These are phyloP conservation scores for Calonectria henricotiae DNA, from an alignment of 2,329 filamentous ascomycete species.

Conservation along the genomic window DNA sequence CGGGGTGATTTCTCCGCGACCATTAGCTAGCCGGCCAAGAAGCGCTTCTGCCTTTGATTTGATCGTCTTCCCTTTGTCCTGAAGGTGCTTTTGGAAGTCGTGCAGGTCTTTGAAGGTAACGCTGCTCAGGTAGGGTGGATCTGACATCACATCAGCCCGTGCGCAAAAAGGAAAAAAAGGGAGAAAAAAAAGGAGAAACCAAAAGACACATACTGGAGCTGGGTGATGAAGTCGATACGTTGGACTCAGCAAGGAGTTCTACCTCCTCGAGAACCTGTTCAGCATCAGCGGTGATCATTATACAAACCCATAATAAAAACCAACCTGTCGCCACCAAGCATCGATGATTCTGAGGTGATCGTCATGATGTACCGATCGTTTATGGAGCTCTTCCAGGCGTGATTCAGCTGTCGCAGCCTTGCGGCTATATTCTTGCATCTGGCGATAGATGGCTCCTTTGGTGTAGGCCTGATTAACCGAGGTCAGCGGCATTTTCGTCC, in stretches of 20 bases:
- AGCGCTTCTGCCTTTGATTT: slow-evolving; percentile 81
- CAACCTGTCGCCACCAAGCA: slow-evolving; percentile 94
- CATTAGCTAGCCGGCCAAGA: slow-evolving; percentile 71
- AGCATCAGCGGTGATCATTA: slow-evolving; percentile 37
- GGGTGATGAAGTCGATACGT: slow-evolving; percentile 54
- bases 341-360: slow-evolving; percentile 94
- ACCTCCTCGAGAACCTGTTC: slow-evolving; percentile 76
- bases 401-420: slow-evolving; percentile 87
- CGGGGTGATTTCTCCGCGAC: slow-evolving; percentile 72
- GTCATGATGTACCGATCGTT: slow-evolving; percentile 86
- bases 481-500: slow-evolving; percentile 49
- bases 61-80: slow-evolving; percentile 83
- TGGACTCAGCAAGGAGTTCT: slow-evolving; percentile 71
- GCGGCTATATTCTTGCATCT: slow-evolving; percentile 98
- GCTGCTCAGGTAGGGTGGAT: slow-evolving; percentile 71
- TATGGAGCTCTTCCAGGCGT: slow-evolving; percentile 85
- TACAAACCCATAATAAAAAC: slow-evolving; percentile 46
- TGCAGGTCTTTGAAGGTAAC: slow-evolving; percentile 76
- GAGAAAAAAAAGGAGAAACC: slow-evolving; percentile 1
- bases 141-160: slow-evolving; percentile 60
- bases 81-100: slow-evolving; percentile 87
- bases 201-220: slow-evolving; percentile 49
- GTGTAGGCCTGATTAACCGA: slow-evolving; percentile 57
- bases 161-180: not conserved
- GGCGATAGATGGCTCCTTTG: slow-evolving; percentile 96